phyloP scores from a whole-genome alignment of 2,329 filamentous ascomycete species.

The Cercospora janseana region DNA sequence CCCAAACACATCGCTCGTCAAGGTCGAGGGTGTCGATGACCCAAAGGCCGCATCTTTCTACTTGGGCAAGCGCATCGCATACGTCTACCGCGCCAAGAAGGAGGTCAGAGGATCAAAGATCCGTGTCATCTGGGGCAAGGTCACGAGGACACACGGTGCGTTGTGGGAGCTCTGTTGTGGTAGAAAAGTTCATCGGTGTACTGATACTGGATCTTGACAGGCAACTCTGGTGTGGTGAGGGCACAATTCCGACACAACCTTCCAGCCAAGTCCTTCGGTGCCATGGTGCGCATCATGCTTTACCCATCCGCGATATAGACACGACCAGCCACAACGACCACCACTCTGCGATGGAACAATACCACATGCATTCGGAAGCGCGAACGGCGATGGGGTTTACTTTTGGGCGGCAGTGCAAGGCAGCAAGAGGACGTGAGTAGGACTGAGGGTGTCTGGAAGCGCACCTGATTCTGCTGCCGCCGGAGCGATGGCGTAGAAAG shows the following conservation, averaged over 20 bases:
- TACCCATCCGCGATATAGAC: slow-evolving; percentile 43
- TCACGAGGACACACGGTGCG: slow-evolving; percentile 90
- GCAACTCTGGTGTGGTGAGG: slow-evolving; percentile 97
- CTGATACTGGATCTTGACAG: slow-evolving; percentile 47
- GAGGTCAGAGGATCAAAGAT: slow-evolving; percentile 98
- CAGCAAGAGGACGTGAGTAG: slow-evolving; percentile 12
- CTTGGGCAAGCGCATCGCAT: slow-evolving; percentile 97
- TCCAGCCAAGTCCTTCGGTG: slow-evolving; percentile 93
- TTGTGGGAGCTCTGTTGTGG: background rate
- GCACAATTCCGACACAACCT: slow-evolving; percentile 97
- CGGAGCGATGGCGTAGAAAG: slow-evolving; percentile 13
- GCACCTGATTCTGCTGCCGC: slow-evolving; percentile 7
- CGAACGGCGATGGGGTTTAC: slow-evolving; percentile 4
- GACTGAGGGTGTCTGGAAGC: slow-evolving; percentile 9
- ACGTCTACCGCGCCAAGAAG: slow-evolving; percentile 93
- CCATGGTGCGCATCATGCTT: slow-evolving; percentile 42
- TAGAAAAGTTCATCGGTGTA: slow-evolving; percentile 5
- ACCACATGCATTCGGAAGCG: slow-evolving; percentile 15
- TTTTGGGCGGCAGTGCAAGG: slow-evolving; percentile 11
- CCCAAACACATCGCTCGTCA: slow-evolving; percentile 79
- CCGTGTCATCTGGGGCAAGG: slow-evolving; percentile 97
- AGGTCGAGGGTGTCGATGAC: slow-evolving; percentile 97
- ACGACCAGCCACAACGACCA: slow-evolving; percentile 16
- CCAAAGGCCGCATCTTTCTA: slow-evolving; percentile 94
- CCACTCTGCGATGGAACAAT: slow-evolving; percentile 12